Evolutionary conservation across 108 stramenopile species (phyloP).

Genomic region (Pseudonitzschia pungens): DNA sequence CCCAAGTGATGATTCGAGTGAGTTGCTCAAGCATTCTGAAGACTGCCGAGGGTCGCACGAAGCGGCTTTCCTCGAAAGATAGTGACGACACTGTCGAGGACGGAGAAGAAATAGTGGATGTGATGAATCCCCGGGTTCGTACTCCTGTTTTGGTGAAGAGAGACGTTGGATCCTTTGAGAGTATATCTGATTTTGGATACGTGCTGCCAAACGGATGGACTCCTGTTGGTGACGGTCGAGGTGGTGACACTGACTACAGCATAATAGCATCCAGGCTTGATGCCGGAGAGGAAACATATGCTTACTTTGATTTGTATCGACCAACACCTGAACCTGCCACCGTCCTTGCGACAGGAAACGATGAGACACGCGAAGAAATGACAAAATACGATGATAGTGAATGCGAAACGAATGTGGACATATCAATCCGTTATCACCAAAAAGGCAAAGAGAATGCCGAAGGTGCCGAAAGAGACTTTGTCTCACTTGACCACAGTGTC

Average conservation of each 20-base stretch:
- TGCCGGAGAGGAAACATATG: conserved; percentile 43
- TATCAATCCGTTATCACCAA: conserved; percentile 43
- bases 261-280: conserved; percentile 33
- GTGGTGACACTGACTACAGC: neutral
- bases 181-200: conserved; percentile 41
- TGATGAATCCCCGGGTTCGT: conserved; percentile 29
- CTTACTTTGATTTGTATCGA: conserved; percentile 69
- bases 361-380: conserved; percentile 1
- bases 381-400: conserved; percentile 14
- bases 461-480: conserved; percentile 42
- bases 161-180: neutral
- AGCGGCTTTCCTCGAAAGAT: conserved; percentile 15
- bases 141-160: conserved; percentile 40
- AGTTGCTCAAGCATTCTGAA: conserved; percentile 40
- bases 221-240: conserved; percentile 20
- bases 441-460: conserved; percentile 22
- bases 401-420: conserved; percentile 47
- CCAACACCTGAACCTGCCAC: conserved; percentile 34
- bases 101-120: conserved; percentile 11
- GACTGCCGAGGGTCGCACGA: conserved; percentile 31
- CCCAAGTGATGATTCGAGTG: conserved; percentile 51
- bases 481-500: conserved; percentile 53
- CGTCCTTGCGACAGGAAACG: conserved; percentile 3
- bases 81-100: neutral
- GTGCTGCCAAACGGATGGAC: conserved; percentile 67